Base-by-base conservation (phyloP, 257 asterid genomes). In the Linderniella brevidens region DNA sequence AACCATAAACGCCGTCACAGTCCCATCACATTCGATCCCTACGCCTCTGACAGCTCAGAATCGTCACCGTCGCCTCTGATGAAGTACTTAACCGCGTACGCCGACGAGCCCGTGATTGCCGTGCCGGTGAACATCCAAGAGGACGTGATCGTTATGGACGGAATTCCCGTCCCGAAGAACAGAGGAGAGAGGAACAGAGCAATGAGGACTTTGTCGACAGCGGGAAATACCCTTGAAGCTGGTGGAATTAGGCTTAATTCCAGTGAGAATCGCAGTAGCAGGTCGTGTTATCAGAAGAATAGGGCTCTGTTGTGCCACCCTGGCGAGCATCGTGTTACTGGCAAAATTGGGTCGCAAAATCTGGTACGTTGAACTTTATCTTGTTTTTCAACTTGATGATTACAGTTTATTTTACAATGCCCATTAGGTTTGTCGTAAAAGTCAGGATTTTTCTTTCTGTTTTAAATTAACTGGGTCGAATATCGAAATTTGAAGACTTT, bases 91-190 rank as follows among this genome's bases (percentile, higher is more conserved):
- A 37, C 63, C 29, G 39, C 48, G 46, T 38, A 60, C 55, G 53
- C 55, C 60, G 35, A n/a, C 37, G 59, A 69, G 41, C 57, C 73
- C 48, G 17, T 52, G 49, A 64, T 66, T 58, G 39, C 15, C 15
- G 47, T 73, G 56, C 78, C 77, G 54, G 58, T 73, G 66, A 78
- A 75, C 62, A 66, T 69, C 11, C 87, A 78, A 77, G 93, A 85
- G 64, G 93, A 75, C 41, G 93, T 78, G 40, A 59, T 80, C 39
- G 87, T 85, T 18, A 80, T 80, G 87, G 92, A 80, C 60, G 92
- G 93, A 50, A 68, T 80, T 67, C 77, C 78, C 36, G 69, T 79
- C 53, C 43, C 55, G 9, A 67, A 68, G 52, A 60, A 54, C 15
- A 64, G 55, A 48, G 50, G 49, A 39, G 39, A 52, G 53, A 42